Evolutionary conservation across 2,329 filamentous ascomycete species (phyloP).

Genomic region (Penicillium sp.): DNA sequence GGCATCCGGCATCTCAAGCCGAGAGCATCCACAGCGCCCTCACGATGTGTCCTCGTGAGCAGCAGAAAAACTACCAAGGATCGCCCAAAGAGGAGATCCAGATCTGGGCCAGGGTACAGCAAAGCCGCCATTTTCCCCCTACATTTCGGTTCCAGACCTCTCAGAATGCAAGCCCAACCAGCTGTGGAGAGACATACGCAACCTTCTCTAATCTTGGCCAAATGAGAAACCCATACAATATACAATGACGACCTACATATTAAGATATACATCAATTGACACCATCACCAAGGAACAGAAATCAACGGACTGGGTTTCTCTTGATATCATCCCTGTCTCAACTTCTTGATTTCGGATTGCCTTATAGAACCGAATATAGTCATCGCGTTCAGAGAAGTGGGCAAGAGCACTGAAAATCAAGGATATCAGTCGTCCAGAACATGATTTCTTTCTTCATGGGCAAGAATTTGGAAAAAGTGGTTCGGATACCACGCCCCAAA

Average conservation of each 20-base stretch:
- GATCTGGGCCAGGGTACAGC: background rate
- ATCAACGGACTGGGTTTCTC: background rate
- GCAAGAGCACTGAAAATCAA: background rate
- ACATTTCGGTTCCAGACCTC: constrained; percentile 1
- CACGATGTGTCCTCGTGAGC: constrained; percentile 8
- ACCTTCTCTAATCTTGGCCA: background rate
- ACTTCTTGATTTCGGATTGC: background rate
- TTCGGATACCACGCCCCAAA: no score
- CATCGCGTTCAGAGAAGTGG: background rate
- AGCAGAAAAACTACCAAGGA: constrained; percentile 1
- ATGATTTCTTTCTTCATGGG: no score
- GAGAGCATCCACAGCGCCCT: background rate
- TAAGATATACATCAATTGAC: background rate
- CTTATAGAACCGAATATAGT: background rate
- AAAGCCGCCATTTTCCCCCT: background rate
- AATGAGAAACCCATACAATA: background rate
- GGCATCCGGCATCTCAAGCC: background rate
- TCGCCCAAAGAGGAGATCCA: constrained; percentile 8
- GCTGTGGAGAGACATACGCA: constrained; percentile 3
- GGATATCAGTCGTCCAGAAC: background rate
- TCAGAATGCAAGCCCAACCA: constrained; percentile 2
- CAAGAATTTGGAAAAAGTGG: no score
- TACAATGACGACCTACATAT: background rate
- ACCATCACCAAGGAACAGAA: background rate
- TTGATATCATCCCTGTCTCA: no score